Evolutionary conservation across 768 basidiomycete genomes (phyloP), one percentile per base, ranked within the genome.

Genomic region (Cubamyces sp.): DNA sequence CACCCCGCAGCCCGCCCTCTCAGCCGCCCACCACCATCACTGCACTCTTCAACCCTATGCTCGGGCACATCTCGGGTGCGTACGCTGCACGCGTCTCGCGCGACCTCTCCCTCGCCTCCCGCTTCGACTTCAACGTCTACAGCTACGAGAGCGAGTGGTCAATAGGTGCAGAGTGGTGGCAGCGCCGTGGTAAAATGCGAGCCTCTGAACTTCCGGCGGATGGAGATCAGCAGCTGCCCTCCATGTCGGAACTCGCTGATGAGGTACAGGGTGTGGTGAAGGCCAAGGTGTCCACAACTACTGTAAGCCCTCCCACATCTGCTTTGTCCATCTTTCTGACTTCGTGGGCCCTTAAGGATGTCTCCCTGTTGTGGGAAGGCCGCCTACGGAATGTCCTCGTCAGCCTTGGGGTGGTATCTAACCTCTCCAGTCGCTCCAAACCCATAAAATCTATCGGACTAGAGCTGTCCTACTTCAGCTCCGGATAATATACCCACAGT

Each of bases 71-170:
- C 49, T 93, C 93, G 1, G 82, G 90, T 7, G 94, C 96, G 40
- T 98, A 98, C 72, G 89, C 94, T 0, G 93, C 96, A 2, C 90
- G 88, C 54, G 88, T 93, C 9, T 91, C 92, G 5, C 84, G 84
- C 14, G 92, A 96, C 72, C 84, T 98, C 43, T 87, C 93, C 0
- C 73, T 98, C 19, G 92, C 92, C 52, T 90, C 93, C 0, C 86
- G 93, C 21, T 98, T 96, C 71, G 94, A 98, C 72, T 94, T 98
- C 77, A 98, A 98, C 70, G 85, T 96, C 26, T 97, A 98, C 73
- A 95, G 92, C 75, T 98, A 94, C 74, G 94, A 96, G 67, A 95
- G 93, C 74, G 96, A 98, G 73, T 91, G 95, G 90, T 90, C 92
- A 11, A 84, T 98, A 78, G 96, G 96, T 3, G 90, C 91, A 1